Evolutionary conservation across 1,284 basidiomycete genomes (phyloP), one percentile per base, ranked within the genome.

Genomic region (Marasmius fiardii): DNA sequence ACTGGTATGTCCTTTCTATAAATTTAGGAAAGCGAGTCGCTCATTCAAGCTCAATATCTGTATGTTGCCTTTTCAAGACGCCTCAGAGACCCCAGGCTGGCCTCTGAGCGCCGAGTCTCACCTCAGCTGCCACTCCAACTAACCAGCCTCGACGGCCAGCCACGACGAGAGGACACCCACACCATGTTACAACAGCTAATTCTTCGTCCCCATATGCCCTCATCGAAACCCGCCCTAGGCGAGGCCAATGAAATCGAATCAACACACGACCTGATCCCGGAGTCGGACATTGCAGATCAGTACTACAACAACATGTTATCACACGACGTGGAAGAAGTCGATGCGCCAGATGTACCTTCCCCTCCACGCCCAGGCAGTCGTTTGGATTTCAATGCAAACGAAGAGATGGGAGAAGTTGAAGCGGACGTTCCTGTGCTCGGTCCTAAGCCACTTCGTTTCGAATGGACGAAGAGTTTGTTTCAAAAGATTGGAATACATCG

Each of bases 321-420:
- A 41, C 39, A 10, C 39, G 39, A 41, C 16, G 7, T 14, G 2
- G 11, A 41, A n/a, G n/a, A 31, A 33, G 24, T 31, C 18, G 47
- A 49, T 45, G 14, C 23, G 7, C 44, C 23, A 10, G 24, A 26
- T n/a, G n/a, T n/a, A 6, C 12, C n/a, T 16, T 12, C 28, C 4
- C 59, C 59, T 49, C 56, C 59, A 4, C 49, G 59, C n/a, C 56
- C 59, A 37, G 53, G 39, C 8, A 60, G 55, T 35, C 59, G 55
- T 4, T 34, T 60, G 24, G 59, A 54, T 33, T 60, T 60, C 31
- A 47, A 57, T 43, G 34, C 7, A 10, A 18, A 16, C 14, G 47
- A 18, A 10, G 28, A 45, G 26, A 24, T 31, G 26, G 26, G 14
- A 16, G 47, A 49, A 31, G 47, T 18, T 2, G 24, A 35, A 26